Base-by-base conservation (phyloP, 352 stramenopile species). In the Peronosclerospora sorghi region DNA sequence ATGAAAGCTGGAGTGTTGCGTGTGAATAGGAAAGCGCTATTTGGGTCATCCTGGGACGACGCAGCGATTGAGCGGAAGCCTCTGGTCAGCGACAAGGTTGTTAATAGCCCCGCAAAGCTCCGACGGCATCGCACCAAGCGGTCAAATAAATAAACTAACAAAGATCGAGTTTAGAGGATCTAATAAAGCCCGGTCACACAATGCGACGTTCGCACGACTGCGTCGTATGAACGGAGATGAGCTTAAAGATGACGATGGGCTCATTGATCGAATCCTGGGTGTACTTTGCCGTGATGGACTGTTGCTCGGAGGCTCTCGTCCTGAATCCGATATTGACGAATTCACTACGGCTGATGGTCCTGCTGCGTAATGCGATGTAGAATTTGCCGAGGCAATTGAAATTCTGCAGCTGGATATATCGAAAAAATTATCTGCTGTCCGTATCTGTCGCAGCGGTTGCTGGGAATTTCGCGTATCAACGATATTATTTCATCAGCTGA, bases 371-470 rank as follows among this genome's bases (percentile, higher is more conserved):
- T 71, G 46, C 15, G 67, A 71, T 48, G 46, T 56, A 8, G 44
- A 63, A 41, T 86, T 89, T 54, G 71, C 73, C 13, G 71, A 93
- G 44, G 55, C 68, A 2, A 82, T 87, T 49, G 78, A 94, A 37
- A 59, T 88, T 19, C 86, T 90, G 26, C 71, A 87, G 49, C 65
- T 94, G 49, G 71, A 91, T 41, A 32, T 91, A n/a, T 76, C 78
- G 9, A 88, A 90, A 45, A 84, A 84, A 83, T 82, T 45, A 76
- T 94, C 23, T 91, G 81, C 46, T 94, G 81, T 35, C 81, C 78
- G 13, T 91, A 82, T 41, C 60, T 94, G 27, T 63, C 63, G 0
- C 78, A 90, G 45, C 66, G 78, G 14, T 54, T 94, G 8, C 54
- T 81, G 1, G 78, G 81, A 10, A 65, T 94, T 32, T 65, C 68